Conservation (phyloP, 371 early-diverging fungal genomes). For the Apophysomyces ossiformis region DNA sequence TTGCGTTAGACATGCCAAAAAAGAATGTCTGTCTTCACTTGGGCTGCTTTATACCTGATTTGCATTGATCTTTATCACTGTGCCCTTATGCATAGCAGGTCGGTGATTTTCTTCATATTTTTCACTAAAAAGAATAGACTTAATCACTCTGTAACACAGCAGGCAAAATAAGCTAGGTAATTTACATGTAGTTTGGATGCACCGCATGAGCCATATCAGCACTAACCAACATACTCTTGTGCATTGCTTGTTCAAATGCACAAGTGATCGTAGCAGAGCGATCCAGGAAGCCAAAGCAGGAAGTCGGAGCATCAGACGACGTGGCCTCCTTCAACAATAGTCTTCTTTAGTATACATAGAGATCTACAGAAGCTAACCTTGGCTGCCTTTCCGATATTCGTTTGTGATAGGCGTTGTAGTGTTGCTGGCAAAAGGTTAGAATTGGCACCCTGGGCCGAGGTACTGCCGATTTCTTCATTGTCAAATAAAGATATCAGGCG, state of each 20-base stretch:
- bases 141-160: background rate
- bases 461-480: slow-evolving; percentile 96
- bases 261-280: slow-evolving; percentile 17
- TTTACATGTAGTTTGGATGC: slow-evolving; percentile 82
- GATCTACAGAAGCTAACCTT: background rate
- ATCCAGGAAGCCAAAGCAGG: no score
- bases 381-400: slow-evolving; percentile 29
- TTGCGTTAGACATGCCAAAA: background rate
- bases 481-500: slow-evolving; percentile 91
- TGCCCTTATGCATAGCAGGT: slow-evolving; percentile 89
- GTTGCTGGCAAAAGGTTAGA: slow-evolving; percentile 80
- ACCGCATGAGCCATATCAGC: slow-evolving; percentile 95
- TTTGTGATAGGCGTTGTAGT: slow-evolving; percentile 58
- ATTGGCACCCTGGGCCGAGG: slow-evolving; percentile 90
- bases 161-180: slow-evolving; percentile 5
- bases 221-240: slow-evolving; percentile 83
- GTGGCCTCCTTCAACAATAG: background rate
- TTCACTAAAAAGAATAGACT: slow-evolving; percentile 36
- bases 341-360: no score
- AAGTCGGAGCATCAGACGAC: slow-evolving; percentile 8
- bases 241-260: slow-evolving; percentile 81
- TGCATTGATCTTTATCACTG: slow-evolving; percentile 94
- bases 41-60: slow-evolving; percentile 66
- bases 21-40: background rate
- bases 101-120: slow-evolving; percentile 90